Conservation (phyloP, 2,329 filamentous ascomycete species). For the Colletotrichum higginsianum region DNA sequence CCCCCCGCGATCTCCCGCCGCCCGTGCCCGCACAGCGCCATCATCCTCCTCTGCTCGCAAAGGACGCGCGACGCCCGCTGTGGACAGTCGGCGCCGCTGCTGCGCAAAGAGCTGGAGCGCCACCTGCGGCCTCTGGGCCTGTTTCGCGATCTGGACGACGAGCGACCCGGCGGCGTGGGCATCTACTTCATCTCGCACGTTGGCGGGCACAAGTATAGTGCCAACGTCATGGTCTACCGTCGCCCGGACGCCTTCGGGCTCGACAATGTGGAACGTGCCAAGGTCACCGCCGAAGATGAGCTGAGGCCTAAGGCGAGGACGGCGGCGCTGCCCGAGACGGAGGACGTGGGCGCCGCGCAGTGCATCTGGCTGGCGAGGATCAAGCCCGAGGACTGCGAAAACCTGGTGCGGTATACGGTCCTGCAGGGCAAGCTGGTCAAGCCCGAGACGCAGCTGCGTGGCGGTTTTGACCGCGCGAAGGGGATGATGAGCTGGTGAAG, state of each 20-base stretch:
- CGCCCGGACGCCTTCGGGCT: slow-evolving; percentile 71
- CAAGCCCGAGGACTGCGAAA: slow-evolving; percentile 90
- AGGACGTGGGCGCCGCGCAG: slow-evolving; percentile 78
- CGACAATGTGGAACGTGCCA: slow-evolving; percentile 59
- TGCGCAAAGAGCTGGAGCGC: slow-evolving; percentile 90
- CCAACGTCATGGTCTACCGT: slow-evolving; percentile 94
- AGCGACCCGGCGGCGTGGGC: slow-evolving; percentile 90
- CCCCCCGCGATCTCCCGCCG: slow-evolving; percentile 59
- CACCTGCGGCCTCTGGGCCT: slow-evolving; percentile 88
- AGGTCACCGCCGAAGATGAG: slow-evolving; percentile 50
- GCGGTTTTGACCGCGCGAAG: slow-evolving; percentile 88
- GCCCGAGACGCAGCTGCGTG: slow-evolving; percentile 86
- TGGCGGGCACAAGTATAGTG: slow-evolving; percentile 95
- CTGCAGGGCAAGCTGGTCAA: slow-evolving; percentile 96
- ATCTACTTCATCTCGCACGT: slow-evolving; percentile 98
- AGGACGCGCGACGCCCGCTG: slow-evolving; percentile 95
- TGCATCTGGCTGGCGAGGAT: slow-evolving; percentile 95
- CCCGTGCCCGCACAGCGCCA: slow-evolving; percentile 84
- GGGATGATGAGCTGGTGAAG: slow-evolving; percentile 88
- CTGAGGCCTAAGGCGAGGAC: slow-evolving; percentile 51
- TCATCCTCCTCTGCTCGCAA: slow-evolving; percentile 95
- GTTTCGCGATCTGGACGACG: slow-evolving; percentile 89
- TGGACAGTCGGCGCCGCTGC: slow-evolving; percentile 90
- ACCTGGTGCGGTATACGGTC: slow-evolving; percentile 89
- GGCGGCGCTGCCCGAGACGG: slow-evolving; percentile 52